Percentiles rank a stretch among this genome's conserved stretches.
Evolutionary conservation across 2,329 filamentous ascomycete species (phyloP).

Genomic region (Pseudocercospora eumusae): DNA sequence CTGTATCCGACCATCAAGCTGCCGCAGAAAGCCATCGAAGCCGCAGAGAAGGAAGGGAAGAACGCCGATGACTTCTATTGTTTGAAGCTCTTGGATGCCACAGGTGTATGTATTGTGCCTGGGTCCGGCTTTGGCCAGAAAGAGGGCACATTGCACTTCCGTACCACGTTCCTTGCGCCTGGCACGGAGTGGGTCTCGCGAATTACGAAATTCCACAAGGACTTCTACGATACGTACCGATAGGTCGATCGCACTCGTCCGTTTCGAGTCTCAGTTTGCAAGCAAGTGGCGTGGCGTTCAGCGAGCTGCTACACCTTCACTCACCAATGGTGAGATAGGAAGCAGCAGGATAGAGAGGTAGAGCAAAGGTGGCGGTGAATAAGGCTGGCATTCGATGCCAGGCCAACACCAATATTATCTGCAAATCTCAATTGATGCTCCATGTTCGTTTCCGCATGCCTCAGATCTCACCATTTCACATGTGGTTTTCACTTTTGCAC

Average conservation of each 20-base stretch:
- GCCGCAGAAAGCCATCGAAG: slow-evolving; percentile 71
- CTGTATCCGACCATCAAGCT: slow-evolving; percentile 93
- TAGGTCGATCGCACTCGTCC: slow-evolving; percentile 20
- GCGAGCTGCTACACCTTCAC: neutral
- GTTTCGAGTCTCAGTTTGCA: neutral
- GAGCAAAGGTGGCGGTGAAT: neutral
- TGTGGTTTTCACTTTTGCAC: neutral
- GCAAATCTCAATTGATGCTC: neutral
- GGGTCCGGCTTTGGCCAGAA: slow-evolving; percentile 94
- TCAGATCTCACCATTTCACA: neutral
- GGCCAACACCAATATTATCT: neutral
- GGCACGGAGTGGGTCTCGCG: slow-evolving; percentile 91
- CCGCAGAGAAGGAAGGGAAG: slow-evolving; percentile 71
- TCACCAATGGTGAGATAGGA: neutral
- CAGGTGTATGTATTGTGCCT: slow-evolving; percentile 90
- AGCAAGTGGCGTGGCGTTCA: neutral
- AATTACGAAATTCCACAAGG: slow-evolving; percentile 85
- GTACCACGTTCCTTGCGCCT: slow-evolving; percentile 94
- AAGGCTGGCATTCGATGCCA: neutral
- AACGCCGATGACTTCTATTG: slow-evolving; percentile 91
- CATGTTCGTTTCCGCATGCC: neutral
- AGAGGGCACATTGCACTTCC: slow-evolving; percentile 86
- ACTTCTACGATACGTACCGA: slow-evolving; percentile 82
- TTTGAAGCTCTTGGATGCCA: slow-evolving; percentile 84
- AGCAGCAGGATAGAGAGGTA: neutral